Percentiles rank a stretch among this genome's conserved stretches.
These are phyloP conservation scores for Monosporascus sp. DNA, from an alignment of 2,329 filamentous ascomycete species.

Conservation along the genomic window DNA sequence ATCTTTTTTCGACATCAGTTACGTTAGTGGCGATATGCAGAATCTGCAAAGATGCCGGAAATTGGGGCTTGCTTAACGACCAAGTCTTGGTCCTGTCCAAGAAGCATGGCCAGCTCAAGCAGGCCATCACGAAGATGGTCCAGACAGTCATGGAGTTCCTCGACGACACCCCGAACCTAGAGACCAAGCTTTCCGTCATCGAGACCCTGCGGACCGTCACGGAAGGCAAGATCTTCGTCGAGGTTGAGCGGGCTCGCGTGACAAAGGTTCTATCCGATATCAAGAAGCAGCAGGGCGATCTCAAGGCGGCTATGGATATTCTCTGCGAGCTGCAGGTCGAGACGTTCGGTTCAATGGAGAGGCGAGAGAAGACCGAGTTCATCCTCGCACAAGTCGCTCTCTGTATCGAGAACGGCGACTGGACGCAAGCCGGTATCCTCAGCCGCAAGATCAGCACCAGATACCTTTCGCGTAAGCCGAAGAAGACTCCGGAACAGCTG, in stretches of 20 bases:
- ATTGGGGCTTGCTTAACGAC: constrained; percentile 95
- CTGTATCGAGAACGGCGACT: constrained; percentile 93
- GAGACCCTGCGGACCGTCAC: constrained; percentile 94
- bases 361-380: constrained; percentile 97
- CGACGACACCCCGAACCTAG: constrained; percentile 75
- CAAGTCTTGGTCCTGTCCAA: constrained; percentile 94
- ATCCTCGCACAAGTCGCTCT: constrained; percentile 91
- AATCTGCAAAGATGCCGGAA: constrained; percentile 85
- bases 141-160: constrained; percentile 92
- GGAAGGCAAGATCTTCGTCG: constrained; percentile 99
- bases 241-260: constrained; percentile 93
- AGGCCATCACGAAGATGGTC: constrained; percentile 98
- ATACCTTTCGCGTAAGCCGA: constrained; percentile 84
- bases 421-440: constrained; percentile 91
- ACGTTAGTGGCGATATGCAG: constrained; percentile 84
- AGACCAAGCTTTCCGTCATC: constrained; percentile 88
- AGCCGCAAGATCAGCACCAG: constrained; percentile 95
- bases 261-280: constrained; percentile 95
- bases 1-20: constrained; percentile 90
- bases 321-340: constrained; percentile 97
- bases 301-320: constrained; percentile 84
- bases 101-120: constrained; percentile 99
- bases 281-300: constrained; percentile 91
- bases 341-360: constrained; percentile 96
- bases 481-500: constrained; percentile 83